phyloP scores from a whole-genome alignment of 2,329 filamentous ascomycete species.

The Aspergillus awamori region DNA sequence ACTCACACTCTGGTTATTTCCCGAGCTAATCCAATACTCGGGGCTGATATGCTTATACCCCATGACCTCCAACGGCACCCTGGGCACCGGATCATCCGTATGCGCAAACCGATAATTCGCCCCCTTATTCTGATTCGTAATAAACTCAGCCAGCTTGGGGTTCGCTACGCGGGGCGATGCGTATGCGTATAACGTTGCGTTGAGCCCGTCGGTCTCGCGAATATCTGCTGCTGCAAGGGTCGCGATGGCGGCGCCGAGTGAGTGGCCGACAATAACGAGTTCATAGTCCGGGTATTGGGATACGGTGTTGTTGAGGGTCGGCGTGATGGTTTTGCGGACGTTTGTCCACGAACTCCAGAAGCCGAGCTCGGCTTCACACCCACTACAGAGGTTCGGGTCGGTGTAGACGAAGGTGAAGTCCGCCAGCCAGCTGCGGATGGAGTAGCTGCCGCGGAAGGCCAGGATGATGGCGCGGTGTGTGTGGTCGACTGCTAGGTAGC shows the following conservation, averaged over 20 bases:
- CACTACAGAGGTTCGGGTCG: conserved; percentile 45
- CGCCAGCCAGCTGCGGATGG: conserved; percentile 34
- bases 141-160: conserved; percentile 55
- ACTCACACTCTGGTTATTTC: conserved; percentile 26
- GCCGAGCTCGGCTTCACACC: conserved; percentile 47
- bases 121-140: conserved; percentile 57
- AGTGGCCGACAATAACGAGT: conserved; percentile 62
- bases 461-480: conserved; percentile 45
- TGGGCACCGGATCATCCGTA: conserved; percentile 66
- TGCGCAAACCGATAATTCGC: conserved; percentile 69
- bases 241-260: conserved; percentile 67
- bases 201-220: conserved; percentile 48
- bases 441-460: conserved; percentile 42
- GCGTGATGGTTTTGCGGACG: conserved; percentile 40
- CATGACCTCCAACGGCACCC: conserved; percentile 63
- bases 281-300: conserved; percentile 37
- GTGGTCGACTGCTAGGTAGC: conserved; percentile 53
- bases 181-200: conserved; percentile 65
- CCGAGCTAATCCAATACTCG: conserved; percentile 64
- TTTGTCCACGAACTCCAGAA: conserved; percentile 52
- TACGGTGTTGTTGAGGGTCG: conserved; percentile 33
- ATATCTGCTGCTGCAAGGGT: conserved; percentile 62
- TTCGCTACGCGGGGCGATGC: conserved; percentile 69
- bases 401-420: conserved; percentile 33
- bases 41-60: conserved; percentile 69